These are phyloP conservation scores for Clarireedia hainanense DNA, from an alignment of 2,329 filamentous ascomycete species.

Conservation along the genomic window DNA sequence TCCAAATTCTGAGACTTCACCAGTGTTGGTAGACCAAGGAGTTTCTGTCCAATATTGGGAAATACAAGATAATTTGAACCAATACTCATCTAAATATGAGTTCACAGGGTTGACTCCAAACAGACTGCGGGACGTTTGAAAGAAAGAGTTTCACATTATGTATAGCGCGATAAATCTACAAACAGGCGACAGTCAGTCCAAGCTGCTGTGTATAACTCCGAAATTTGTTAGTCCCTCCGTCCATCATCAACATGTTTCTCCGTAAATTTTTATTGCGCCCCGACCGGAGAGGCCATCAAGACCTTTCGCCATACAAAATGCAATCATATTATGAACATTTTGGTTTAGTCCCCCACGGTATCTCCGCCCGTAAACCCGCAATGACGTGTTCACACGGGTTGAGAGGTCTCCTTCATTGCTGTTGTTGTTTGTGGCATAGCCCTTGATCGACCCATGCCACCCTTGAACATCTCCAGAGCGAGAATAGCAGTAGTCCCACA, in stretches of 20 bases:
- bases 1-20: too few relatives aligned
- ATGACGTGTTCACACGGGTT: background rate
- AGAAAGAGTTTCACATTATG: background rate
- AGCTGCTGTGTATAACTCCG: conserved; percentile 2
- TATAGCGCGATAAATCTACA: background rate
- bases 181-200: background rate
- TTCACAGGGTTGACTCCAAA: too few relatives aligned
- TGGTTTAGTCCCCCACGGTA: background rate
- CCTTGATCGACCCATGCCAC: conserved; percentile 23
- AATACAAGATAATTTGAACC: too few relatives aligned
- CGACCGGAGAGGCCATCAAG: conserved; percentile 2
- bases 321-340: background rate
- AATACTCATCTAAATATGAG: too few relatives aligned
- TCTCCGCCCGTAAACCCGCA: too few relatives aligned
- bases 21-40: too few relatives aligned
- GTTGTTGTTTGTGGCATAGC: conserved; percentile 21
- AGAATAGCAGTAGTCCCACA: conserved; percentile 39
- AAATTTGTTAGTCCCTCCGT: background rate
- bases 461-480: conserved; percentile 41
- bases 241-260: background rate
- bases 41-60: too few relatives aligned
- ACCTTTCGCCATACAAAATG: background rate
- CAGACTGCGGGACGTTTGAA: too few relatives aligned
- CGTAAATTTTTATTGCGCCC: background rate
- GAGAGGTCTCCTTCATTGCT: conserved; percentile 24